Percentiles rank a stretch among this genome's conserved stretches.
phyloP scores from a whole-genome alignment of 2,329 filamentous ascomycete genomes.

The Venturia aucupariae region DNA sequence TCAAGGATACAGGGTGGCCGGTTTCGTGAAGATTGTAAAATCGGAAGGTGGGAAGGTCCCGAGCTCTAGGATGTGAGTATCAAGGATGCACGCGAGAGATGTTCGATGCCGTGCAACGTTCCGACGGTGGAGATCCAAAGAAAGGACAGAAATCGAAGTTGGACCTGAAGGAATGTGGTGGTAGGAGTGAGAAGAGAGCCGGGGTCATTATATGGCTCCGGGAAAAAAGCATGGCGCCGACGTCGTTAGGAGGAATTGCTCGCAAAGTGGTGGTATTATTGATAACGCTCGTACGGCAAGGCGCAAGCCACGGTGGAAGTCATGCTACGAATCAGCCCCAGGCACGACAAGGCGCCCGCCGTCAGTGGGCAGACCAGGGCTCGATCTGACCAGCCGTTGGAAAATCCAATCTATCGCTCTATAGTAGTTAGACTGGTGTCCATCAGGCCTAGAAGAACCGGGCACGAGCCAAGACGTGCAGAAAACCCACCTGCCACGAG shows the following conservation, averaged over 20 bases:
- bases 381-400: not conserved
- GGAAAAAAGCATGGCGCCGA: not conserved
- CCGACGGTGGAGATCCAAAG: not conserved
- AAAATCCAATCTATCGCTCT: not conserved
- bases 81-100: not conserved
- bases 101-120: not conserved
- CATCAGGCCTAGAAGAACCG: not conserved
- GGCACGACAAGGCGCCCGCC: not conserved
- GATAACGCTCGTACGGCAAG: not conserved
- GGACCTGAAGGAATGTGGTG: not conserved
- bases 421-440: not conserved
- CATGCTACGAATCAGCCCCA: too few relatives aligned
- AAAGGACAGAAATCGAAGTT: not conserved
- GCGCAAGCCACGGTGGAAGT: not conserved
- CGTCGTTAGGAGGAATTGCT: constrained; percentile 4
- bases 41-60: not conserved
- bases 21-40: not conserved
- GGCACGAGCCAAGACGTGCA: not conserved
- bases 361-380: not conserved
- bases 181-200: not conserved
- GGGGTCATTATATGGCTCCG: not conserved
- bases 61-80: not conserved
- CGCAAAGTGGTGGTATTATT: constrained; percentile 7
- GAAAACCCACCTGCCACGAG: constrained; percentile 2
- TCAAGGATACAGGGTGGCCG: not conserved